A percentile compares a stretch with the other conserved stretches of the same genome.
These are phyloP conservation scores for Flaveria linearis DNA, from an alignment of 129 eudicot genomes.

Conservation along the genomic window DNA sequence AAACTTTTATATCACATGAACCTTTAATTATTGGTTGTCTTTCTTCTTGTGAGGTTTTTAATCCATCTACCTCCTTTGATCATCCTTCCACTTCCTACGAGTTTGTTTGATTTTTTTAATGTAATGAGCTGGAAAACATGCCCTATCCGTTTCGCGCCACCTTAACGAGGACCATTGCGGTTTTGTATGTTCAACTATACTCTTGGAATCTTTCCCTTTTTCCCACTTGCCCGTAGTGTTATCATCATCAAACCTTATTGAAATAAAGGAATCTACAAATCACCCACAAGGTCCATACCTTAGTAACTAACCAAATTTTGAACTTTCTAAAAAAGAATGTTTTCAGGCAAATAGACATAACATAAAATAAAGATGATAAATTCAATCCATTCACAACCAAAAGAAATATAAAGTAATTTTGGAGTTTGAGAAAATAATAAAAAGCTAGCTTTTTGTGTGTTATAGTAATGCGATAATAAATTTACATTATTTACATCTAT, in stretches of 20 bases:
- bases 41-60: slow-evolving; percentile 52
- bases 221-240: slow-evolving; percentile 79
- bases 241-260: slow-evolving; percentile 75
- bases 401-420: background rate
- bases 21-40: slow-evolving; percentile 40
- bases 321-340: background rate
- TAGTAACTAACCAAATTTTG: background rate
- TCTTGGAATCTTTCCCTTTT: slow-evolving; percentile 51
- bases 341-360: background rate
- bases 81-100: slow-evolving; percentile 51
- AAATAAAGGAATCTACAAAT: slow-evolving; percentile 72
- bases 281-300: background rate
- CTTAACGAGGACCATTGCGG: slow-evolving; percentile 49
- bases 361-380: background rate
- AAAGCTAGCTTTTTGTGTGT: background rate
- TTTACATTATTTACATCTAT: no score
- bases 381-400: background rate
- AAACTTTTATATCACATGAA: background rate
- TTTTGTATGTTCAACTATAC: slow-evolving; percentile 66
- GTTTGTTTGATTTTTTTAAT: slow-evolving; percentile 61
- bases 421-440: background rate
- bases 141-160: slow-evolving; percentile 87
- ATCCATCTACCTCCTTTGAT: slow-evolving; percentile 61
- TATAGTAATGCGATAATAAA: background rate
- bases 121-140: slow-evolving; percentile 68